Conservation (phyloP, 2,329 filamentous ascomycete genomes). For the Chaetomium sp. region DNA sequence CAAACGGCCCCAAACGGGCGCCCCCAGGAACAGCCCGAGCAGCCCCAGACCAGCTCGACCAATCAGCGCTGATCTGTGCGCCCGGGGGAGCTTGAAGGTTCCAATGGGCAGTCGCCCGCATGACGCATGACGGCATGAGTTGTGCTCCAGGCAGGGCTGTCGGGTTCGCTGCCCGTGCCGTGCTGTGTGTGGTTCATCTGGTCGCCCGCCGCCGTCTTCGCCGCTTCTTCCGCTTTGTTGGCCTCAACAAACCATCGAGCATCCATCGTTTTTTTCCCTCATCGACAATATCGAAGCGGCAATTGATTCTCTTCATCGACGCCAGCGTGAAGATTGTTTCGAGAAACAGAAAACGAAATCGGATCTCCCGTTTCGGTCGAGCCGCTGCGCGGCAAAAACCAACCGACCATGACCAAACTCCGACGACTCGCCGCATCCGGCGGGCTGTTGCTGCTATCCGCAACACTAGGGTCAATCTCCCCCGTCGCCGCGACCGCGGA, state of each 20-base stretch:
- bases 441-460: conserved; percentile 29
- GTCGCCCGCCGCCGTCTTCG: neutral
- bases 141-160: neutral
- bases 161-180: too few relatives aligned
- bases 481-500: conserved; percentile 9
- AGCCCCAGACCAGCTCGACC: conserved; percentile 5
- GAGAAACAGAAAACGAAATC: neutral
- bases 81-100: neutral
- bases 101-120: neutral
- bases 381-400: conserved; percentile 21
- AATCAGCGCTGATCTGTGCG: conserved; percentile 8
- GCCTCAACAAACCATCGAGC: too few relatives aligned
- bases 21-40: conserved; percentile 9
- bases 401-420: conserved; percentile 33
- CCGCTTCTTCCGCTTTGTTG: neutral
- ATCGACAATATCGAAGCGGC: neutral
- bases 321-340: neutral
- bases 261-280: neutral
- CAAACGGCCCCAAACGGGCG: neutral
- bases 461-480: conserved; percentile 23
- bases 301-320: neutral
- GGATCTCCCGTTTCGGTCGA: neutral
- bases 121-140: conserved; percentile 16
- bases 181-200: neutral
- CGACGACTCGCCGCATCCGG: conserved; percentile 29